Percentiles rank a stretch among this genome's conserved stretches.
Evolutionary conservation across 2,329 filamentous ascomycete genomes (phyloP).

Genomic region (Atkinsonella texensis): DNA sequence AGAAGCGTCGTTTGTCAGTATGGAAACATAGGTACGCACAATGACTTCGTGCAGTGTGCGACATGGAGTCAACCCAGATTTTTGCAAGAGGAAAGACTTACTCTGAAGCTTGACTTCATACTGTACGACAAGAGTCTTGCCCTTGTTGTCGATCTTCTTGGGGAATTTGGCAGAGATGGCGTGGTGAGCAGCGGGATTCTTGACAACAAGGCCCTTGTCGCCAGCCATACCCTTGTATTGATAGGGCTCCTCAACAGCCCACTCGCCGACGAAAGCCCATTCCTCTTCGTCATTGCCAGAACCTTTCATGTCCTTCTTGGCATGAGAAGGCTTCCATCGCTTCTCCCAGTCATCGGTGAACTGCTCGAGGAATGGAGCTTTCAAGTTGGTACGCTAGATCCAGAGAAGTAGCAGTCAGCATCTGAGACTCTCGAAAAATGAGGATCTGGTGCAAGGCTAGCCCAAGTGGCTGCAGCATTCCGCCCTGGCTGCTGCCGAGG

Average conservation of each 20-base stretch:
- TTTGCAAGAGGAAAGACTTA: slow-evolving; percentile 31
- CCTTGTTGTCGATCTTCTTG: slow-evolving; percentile 94
- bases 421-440: background rate
- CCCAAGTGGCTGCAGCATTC: no score
- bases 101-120: slow-evolving; percentile 99
- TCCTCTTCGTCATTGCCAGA: slow-evolving; percentile 49
- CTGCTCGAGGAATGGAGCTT: slow-evolving; percentile 94
- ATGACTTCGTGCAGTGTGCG: background rate
- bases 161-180: slow-evolving; percentile 98
- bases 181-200: slow-evolving; percentile 96
- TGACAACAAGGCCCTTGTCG: slow-evolving; percentile 94
- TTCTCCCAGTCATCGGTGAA: slow-evolving; percentile 94
- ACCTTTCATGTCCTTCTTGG: slow-evolving; percentile 79
- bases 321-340: slow-evolving; percentile 88
- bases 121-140: slow-evolving; percentile 91
- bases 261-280: slow-evolving; percentile 39
- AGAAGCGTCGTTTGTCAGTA: background rate
- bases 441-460: no score
- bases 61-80: background rate
- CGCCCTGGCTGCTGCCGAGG: background rate
- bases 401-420: slow-evolving; percentile 12
- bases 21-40: slow-evolving; percentile 1
- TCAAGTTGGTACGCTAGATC: slow-evolving; percentile 66
- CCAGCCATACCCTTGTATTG: slow-evolving; percentile 87
- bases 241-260: slow-evolving; percentile 88